Evolutionary conservation across 176 grass and related monocot genomes (phyloP).

Genomic region (Thinopyrum elongatum): DNA sequence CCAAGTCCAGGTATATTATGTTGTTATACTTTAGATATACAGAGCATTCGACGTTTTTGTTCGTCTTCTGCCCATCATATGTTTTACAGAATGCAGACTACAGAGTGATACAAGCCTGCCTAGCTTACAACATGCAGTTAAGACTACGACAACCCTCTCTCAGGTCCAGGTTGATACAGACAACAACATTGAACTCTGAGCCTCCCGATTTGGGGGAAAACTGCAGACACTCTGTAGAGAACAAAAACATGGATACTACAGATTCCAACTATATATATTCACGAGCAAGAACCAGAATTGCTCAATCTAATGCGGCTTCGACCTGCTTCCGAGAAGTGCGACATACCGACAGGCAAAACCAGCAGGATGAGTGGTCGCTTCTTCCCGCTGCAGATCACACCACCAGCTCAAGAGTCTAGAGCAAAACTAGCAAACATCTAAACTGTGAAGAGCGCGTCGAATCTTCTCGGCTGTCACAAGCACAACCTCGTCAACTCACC

Average conservation of each 20-base stretch:
- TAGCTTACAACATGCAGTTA: conserved; percentile 34
- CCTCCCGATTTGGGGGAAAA: conserved; percentile 23
- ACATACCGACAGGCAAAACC: conserved; percentile 16
- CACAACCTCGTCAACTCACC: conserved; percentile 65
- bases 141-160: conserved; percentile 19
- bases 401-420: conserved; percentile 38
- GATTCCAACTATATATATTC: conserved; percentile 19
- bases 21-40: neutral
- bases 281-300: conserved; percentile 29
- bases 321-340: conserved; percentile 20
- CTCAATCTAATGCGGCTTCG: conserved; percentile 14
- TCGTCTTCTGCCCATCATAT: conserved; percentile 24
- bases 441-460: neutral
- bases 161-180: conserved; percentile 20
- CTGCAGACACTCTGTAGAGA: conserved; percentile 7
- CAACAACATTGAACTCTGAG: conserved; percentile 12
- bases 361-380: conserved; percentile 5
- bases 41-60: conserved; percentile 13
- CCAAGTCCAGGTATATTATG: neutral
- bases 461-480: conserved; percentile 47
- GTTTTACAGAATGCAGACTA: conserved; percentile 5
- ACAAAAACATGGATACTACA: conserved; percentile 24
- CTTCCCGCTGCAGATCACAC: conserved; percentile 19
- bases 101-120: conserved; percentile 29
- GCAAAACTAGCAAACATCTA: conserved; percentile 41